A percentile compares a stretch with the other conserved stretches of the same genome.
Evolutionary conservation across 1,284 basidiomycete genomes (phyloP).

Genomic region (Tausonia pullulans): DNA sequence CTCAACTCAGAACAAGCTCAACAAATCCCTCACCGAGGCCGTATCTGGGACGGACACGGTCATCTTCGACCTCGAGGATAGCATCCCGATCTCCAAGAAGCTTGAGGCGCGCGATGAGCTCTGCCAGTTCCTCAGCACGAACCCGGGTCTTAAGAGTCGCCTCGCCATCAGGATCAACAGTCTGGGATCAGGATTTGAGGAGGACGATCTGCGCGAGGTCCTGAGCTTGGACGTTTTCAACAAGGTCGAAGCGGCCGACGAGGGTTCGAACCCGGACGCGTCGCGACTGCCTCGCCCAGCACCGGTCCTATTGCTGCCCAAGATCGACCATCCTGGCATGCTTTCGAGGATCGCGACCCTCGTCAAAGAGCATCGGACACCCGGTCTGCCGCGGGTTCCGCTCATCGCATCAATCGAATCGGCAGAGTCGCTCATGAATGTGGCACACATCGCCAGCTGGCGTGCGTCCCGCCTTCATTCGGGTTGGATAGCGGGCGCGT

Average conservation of each 20-base stretch:
- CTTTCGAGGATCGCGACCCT: slow-evolving; percentile 49
- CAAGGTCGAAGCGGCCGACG: too few relatives aligned
- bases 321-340: slow-evolving; percentile 58
- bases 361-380: slow-evolving; percentile 28
- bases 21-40: slow-evolving; percentile 49
- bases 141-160: slow-evolving; percentile 32
- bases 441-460: slow-evolving; percentile 57
- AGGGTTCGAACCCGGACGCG: too few relatives aligned
- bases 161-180: slow-evolving; percentile 68
- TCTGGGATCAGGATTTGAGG: slow-evolving; percentile 57
- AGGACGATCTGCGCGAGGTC: slow-evolving; percentile 45
- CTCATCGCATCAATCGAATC: slow-evolving; percentile 64
- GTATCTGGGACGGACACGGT: slow-evolving; percentile 52
- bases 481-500: too few relatives aligned
- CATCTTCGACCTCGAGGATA: slow-evolving; percentile 80
- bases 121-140: slow-evolving; percentile 43
- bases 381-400: slow-evolving; percentile 22
- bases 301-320: slow-evolving; percentile 58
- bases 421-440: slow-evolving; percentile 48
- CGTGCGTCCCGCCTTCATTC: slow-evolving; percentile 12
- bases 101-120: slow-evolving; percentile 49
- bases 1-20: slow-evolving; percentile 32
- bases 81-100: slow-evolving; percentile 60
- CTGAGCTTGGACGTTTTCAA: too few relatives aligned
- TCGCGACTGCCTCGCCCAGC: too few relatives aligned